These are phyloP conservation scores for Fusarium gaditjirri DNA, from an alignment of 2,329 filamentous ascomycete species.

Conservation along the genomic window DNA sequence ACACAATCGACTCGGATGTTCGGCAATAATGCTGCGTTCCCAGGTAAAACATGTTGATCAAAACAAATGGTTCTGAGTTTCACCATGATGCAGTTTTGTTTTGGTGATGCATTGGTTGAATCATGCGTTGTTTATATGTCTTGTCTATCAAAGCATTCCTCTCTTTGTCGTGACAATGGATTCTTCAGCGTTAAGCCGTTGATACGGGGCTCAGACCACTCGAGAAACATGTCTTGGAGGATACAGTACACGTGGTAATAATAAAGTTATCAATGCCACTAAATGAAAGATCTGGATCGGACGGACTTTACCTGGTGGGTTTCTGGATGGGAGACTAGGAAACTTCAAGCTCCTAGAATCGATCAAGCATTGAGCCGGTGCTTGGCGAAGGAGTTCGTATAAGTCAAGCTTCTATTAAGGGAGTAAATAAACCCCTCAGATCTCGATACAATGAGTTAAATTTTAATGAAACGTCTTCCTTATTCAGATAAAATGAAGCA, in stretches of 20 bases:
- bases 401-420: constrained; percentile 1
- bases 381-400: constrained; percentile 4
- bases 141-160: background rate
- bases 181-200: constrained; percentile 9
- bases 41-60: constrained; percentile 9
- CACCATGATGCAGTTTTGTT: constrained; percentile 17
- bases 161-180: constrained; percentile 13
- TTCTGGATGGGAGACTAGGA: background rate
- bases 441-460: constrained; percentile 10
- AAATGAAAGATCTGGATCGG: constrained; percentile 8
- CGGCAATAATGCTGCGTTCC: constrained; percentile 3
- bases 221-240: constrained; percentile 3
- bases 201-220: constrained; percentile 4
- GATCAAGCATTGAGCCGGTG: constrained; percentile 7
- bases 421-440: constrained; percentile 19
- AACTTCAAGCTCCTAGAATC: background rate
- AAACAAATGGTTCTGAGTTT: constrained; percentile 1
- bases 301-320: background rate
- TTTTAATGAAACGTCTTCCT: background rate
- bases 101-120: background rate
- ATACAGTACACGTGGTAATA: constrained; percentile 21
- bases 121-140: background rate
- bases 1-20: constrained; percentile 11
- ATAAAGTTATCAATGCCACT: constrained; percentile 21
- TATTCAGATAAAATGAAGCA: background rate